phyloP scores from a whole-genome alignment of 345 rosid species.

The Brassica carinata region DNA sequence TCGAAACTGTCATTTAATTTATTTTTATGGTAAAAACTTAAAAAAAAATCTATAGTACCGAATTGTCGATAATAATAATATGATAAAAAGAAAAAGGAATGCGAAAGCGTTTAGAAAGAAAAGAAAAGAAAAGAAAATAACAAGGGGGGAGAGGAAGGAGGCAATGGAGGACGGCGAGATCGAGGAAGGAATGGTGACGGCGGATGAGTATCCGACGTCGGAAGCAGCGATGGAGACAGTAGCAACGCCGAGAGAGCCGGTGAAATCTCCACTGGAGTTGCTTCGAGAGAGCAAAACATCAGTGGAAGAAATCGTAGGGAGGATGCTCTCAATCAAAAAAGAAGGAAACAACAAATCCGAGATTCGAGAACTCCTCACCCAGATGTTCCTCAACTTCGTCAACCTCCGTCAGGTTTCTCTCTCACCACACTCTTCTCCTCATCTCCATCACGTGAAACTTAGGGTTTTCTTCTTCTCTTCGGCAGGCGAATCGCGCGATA shows the following conservation, averaged over 20 bases:
- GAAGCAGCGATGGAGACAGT: constrained; percentile 20
- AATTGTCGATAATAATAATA: too few relatives aligned
- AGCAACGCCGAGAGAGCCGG: constrained; percentile 38
- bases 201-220: constrained; percentile 31
- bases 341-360: constrained; percentile 59
- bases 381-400: constrained; percentile 82
- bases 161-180: constrained; percentile 95
- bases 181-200: constrained; percentile 66
- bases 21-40: too few relatives aligned
- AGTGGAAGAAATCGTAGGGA: constrained; percentile 70
- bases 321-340: constrained; percentile 62
- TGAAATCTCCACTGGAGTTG: constrained; percentile 60
- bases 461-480: constrained; percentile 6
- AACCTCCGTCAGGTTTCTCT: constrained; percentile 73
- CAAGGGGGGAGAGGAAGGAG: not conserved
- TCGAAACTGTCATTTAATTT: too few relatives aligned
- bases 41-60: too few relatives aligned
- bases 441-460: not conserved
- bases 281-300: constrained; percentile 73
- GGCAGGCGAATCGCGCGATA: constrained; percentile 75
- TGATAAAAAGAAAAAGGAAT: not conserved
- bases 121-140: not conserved
- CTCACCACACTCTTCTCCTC: not conserved
- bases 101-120: not conserved
- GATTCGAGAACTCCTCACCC: constrained; percentile 76